phyloP scores from a whole-genome alignment of 2,329 filamentous ascomycete species.

The Nannizzia gypsea region DNA sequence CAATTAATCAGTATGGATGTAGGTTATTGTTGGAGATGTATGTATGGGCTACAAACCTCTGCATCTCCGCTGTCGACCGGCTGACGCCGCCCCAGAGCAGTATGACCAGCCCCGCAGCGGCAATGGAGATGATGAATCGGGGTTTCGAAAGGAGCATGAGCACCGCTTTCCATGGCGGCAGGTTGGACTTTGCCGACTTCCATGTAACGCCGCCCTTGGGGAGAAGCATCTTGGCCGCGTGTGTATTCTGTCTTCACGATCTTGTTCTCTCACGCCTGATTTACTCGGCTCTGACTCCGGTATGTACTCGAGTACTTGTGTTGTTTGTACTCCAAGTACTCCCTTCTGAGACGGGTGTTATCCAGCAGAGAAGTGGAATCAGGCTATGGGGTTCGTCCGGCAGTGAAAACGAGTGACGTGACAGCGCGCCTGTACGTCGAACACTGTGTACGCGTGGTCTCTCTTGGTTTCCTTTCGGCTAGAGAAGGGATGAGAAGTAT shows the following conservation, averaged over 20 bases:
- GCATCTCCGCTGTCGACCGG: slow-evolving; percentile 72
- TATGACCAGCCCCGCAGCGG: slow-evolving; percentile 57
- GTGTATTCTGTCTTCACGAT: not conserved
- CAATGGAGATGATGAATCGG: slow-evolving; percentile 63
- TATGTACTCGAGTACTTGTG: too few species aligned
- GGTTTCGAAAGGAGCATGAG: slow-evolving; percentile 61
- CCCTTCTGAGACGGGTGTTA: too few species aligned
- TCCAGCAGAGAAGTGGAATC: too few species aligned
- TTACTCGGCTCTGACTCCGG: not conserved
- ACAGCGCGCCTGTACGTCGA: too few species aligned
- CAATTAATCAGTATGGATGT: too few species aligned
- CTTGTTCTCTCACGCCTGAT: not conserved
- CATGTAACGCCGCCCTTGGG: slow-evolving; percentile 83
- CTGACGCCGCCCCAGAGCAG: slow-evolving; percentile 82
- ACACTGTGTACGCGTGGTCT: too few species aligned
- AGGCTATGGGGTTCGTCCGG: too few species aligned
- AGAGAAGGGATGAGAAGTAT: too few species aligned
- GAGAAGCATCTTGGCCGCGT: slow-evolving; percentile 51
- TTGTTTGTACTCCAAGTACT: too few species aligned
- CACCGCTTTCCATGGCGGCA: slow-evolving; percentile 66
- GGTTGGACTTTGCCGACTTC: slow-evolving; percentile 72
- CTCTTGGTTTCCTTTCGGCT: too few species aligned
- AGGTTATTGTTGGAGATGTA: too few species aligned
- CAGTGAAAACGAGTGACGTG: too few species aligned
- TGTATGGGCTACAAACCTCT: slow-evolving; percentile 60